Base-by-base conservation (phyloP, 108 stramenopile species). In the Cyclotella baltica region DNA sequence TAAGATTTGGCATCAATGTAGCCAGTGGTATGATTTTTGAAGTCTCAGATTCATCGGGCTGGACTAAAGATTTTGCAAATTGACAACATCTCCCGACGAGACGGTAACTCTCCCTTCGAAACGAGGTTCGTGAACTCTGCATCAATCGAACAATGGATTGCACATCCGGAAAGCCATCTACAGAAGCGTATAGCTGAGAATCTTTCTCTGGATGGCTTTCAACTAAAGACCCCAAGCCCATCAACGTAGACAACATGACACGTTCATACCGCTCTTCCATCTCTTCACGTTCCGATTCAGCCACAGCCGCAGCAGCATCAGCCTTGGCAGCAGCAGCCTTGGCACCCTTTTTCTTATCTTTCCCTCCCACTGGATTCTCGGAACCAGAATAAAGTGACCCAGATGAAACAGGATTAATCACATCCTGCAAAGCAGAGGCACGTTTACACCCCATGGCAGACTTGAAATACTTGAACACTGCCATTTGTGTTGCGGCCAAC, bases 191-290 rank as follows among this genome's bases (percentile, higher is more conserved):
- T 48, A 18, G 31, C 28, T 29, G 18, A 4, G 61, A 62, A 5
- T 43, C 6, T 11, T 16, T 64, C 48, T 73, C 69, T 29, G 55
- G 40, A 20, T 40, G 40, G 20, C 67, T 58, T 35, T 79, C 59
- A 18, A 83, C 73, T 58, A 81, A 40, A 25, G 56, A 58, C 13
- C 75, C 80, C 29, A 81, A 38, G 9, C 76, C 80, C 20, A 63
- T 35, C 16, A 85, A 50, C 13, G 62, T 58, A 3, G 72, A 75
- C 36, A 85, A 82, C 0, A 91, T 73, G 22, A 92, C 81, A 1
- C 92, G 88, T 72, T 91, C 92, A 74, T 86, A 93, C 28, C 86
- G 78, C 64, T 95, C 92, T 38, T 92, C 94, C 66, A 85, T 66
- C 61, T 86, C 86, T 78, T 92, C 90, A 20, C 83, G 67, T 58